Evolutionary conservation across 2,329 filamentous ascomycete genomes (phyloP), one percentile per base, ranked within the genome.

Genomic region (Aspergillus luchuensis): DNA sequence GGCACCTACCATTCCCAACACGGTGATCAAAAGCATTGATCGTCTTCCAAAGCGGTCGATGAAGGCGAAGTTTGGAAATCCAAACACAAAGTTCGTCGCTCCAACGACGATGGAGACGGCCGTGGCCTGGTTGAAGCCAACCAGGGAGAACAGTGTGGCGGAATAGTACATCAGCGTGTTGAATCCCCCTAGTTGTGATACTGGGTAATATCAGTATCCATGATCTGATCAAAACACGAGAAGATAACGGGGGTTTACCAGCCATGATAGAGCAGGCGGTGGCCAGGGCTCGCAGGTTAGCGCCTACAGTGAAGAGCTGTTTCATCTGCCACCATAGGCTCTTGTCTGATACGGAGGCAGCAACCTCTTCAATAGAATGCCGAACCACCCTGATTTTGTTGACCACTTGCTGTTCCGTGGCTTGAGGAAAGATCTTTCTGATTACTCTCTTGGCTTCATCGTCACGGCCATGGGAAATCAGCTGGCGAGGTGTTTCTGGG

Each of bases 51-150:
- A 50, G 15, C 71, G 72, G 60, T 83, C 81, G 19, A 82, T 77
- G 23, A 81, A 66, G 51, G 78, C 67, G 1, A 82, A 69, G 50
- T 82, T 82, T 49, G 82, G 71, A 57, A 76, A 73, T 0, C 79
- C 81, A 59, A 84, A 81, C 57, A 84, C 64, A 62, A 82, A 84
- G 62, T 70, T 71, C 0, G 68, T 70, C 4, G 59, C 68, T 2
- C 64, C 67, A 4, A 70, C 67, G 19, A 82, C 67, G 19, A 82
- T 84, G 58, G 57, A 81, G 21, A 84, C 81, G 1, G 79, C 80
- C 0, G 79, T 76, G 0, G 82, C 79, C 55, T 84, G 81, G 17
- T 73, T 69, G 67, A 84, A 84, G 1, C 81, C 81, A 25, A 83
- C 81, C 3, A 84, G 76, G 1, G 74, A 71, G 61, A 81, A 81